Conservation (phyloP, 805 yeast genomes). For the Limtongia smithiae region DNA sequence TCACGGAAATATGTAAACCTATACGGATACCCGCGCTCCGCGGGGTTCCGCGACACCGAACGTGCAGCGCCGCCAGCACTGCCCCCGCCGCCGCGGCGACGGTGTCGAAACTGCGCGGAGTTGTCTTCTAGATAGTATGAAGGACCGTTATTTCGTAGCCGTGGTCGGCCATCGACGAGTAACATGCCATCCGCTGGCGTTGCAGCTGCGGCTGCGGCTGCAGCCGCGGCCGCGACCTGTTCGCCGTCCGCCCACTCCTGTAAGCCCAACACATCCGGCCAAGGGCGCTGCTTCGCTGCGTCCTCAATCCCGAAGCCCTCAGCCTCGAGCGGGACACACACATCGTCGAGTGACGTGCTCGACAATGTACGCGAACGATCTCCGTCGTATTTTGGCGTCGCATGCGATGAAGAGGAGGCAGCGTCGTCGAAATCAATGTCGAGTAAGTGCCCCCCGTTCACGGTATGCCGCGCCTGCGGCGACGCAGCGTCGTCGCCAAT, state of each 20-base stretch:
- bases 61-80: conserved; percentile 30
- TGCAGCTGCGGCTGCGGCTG: conserved; percentile 37
- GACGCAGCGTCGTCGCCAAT: not conserved
- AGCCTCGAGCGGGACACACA: conserved; percentile 75
- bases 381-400: too few relatives aligned
- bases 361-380: conserved; percentile 17
- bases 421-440: not conserved
- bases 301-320: conserved; percentile 31
- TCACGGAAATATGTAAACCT: conserved; percentile 92
- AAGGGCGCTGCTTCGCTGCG: conserved; percentile 39
- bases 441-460: not conserved
- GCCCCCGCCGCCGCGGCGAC: too few relatives aligned
- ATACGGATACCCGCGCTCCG: conserved; percentile 23
- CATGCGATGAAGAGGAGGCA: conserved; percentile 1
- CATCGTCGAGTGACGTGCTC: conserved; percentile 77
- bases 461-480: too few relatives aligned
- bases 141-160: conserved; percentile 46
- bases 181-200: conserved; percentile 52
- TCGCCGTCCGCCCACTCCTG: conserved; percentile 78
- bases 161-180: conserved; percentile 56
- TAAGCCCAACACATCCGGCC: conserved; percentile 83
- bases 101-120: conserved; percentile 3
- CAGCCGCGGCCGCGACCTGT: conserved; percentile 42
- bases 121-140: conserved; percentile 23
- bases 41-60: conserved; percentile 45